These are phyloP conservation scores for Claviceps sp. DNA, from an alignment of 2,329 filamentous ascomycete genomes.

Conservation along the genomic window DNA sequence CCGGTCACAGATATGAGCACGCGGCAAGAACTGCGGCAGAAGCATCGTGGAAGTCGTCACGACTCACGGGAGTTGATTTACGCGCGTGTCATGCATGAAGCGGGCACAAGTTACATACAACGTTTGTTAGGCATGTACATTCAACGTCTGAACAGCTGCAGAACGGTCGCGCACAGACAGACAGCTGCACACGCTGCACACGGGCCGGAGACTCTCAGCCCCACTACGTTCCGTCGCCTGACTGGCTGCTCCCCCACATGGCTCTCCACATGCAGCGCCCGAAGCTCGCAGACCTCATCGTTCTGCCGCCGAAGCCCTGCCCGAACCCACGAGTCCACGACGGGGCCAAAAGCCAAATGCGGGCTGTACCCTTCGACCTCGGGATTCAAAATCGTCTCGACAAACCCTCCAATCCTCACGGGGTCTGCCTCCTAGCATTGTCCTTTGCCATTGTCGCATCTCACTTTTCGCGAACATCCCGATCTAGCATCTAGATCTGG, in stretches of 20 bases:
- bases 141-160: no score
- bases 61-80: no score
- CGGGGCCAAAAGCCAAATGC: background rate
- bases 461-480: background rate
- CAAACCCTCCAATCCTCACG: background rate
- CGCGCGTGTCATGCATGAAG: no score
- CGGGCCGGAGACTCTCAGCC: background rate
- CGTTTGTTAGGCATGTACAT: no score
- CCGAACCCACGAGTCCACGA: constrained; percentile 1
- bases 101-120: no score
- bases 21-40: no score
- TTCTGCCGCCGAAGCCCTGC: background rate
- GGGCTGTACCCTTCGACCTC: background rate
- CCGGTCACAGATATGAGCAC: no score
- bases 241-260: background rate
- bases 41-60: no score
- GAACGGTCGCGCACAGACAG: background rate
- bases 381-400: background rate
- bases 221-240: background rate
- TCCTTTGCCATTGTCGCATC: background rate
- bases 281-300: background rate
- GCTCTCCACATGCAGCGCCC: background rate
- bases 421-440: background rate
- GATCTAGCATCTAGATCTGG: background rate
- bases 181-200: background rate